Evolutionary conservation across 345 rosid species (phyloP).

Genomic region (Firmiana major): DNA sequence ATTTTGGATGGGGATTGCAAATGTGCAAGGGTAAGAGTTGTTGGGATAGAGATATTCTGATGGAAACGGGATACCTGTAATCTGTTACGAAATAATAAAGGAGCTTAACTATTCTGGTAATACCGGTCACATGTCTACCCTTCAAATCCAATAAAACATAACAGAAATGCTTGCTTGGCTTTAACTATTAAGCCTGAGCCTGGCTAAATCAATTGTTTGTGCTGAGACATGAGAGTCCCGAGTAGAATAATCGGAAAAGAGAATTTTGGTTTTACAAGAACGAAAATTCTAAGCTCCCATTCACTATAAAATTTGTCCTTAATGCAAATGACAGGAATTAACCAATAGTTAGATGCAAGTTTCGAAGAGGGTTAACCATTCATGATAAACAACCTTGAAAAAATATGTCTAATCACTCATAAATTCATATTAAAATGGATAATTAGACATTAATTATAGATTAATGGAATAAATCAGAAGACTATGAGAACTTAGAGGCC

Average conservation of each 20-base stretch:
- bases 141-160: not conserved
- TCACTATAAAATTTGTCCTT: no score
- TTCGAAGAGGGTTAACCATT: no score
- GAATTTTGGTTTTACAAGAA: not conserved
- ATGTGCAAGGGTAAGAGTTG: not conserved
- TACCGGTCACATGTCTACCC: not conserved
- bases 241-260: not conserved
- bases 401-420: no score
- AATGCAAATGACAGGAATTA: no score
- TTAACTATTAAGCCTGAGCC: not conserved
- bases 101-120: not conserved
- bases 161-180: not conserved
- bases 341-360: no score
- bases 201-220: not conserved
- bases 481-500: not conserved
- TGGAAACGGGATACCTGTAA: not conserved
- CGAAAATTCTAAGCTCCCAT: no score
- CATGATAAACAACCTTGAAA: no score
- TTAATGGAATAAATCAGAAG: not conserved
- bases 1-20: not conserved
- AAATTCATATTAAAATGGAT: not conserved
- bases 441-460: not conserved
- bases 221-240: not conserved
- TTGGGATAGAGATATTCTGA: not conserved
- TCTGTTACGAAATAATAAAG: not conserved